Conservation (phyloP, 805 yeast species). For the Candida maltosa region DNA sequence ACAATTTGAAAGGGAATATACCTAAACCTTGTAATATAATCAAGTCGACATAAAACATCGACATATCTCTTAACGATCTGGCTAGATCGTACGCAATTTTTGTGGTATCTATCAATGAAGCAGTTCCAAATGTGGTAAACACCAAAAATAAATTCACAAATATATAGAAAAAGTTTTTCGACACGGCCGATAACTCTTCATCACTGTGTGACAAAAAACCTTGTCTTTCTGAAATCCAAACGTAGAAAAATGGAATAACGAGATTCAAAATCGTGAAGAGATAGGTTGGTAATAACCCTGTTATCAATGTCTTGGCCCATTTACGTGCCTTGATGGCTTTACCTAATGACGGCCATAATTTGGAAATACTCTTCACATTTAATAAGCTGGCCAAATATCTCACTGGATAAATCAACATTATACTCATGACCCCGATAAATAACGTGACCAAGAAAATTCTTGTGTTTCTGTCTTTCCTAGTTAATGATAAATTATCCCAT, state of each 20-base stretch:
- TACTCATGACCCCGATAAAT: slow-evolving; percentile 64
- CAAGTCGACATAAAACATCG: slow-evolving; percentile 87
- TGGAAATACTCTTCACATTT: slow-evolving; percentile 72
- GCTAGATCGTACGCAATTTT: slow-evolving; percentile 86
- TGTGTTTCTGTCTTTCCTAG: slow-evolving; percentile 66
- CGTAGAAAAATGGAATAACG: slow-evolving; percentile 80
- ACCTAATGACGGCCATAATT: slow-evolving; percentile 82
- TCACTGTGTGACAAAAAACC: slow-evolving; percentile 92
- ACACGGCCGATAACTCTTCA: slow-evolving; percentile 83
- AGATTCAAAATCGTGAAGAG: slow-evolving; percentile 82
- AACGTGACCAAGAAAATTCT: slow-evolving; percentile 64
- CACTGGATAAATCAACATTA: slow-evolving; percentile 78
- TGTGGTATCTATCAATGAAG: slow-evolving; percentile 85
- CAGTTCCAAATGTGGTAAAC: slow-evolving; percentile 91
- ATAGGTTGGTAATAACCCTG: slow-evolving; percentile 89
- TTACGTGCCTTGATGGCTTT: slow-evolving; percentile 56
- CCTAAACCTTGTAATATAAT: slow-evolving; percentile 80
- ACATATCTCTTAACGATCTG: slow-evolving; percentile 70
- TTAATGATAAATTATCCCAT: slow-evolving; percentile 86
- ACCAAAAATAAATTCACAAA: slow-evolving; percentile 92
- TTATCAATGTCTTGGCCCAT: slow-evolving; percentile 76
- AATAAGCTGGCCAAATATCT: slow-evolving; percentile 79
- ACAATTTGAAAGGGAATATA: slow-evolving; percentile 83
- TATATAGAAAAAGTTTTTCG: slow-evolving; percentile 90
- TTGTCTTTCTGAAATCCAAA: slow-evolving; percentile 77